These are phyloP conservation scores for Bolboschoenoplectus hybrid DNA, from an alignment of 202 grass and related monocot species.

Conservation along the genomic window DNA sequence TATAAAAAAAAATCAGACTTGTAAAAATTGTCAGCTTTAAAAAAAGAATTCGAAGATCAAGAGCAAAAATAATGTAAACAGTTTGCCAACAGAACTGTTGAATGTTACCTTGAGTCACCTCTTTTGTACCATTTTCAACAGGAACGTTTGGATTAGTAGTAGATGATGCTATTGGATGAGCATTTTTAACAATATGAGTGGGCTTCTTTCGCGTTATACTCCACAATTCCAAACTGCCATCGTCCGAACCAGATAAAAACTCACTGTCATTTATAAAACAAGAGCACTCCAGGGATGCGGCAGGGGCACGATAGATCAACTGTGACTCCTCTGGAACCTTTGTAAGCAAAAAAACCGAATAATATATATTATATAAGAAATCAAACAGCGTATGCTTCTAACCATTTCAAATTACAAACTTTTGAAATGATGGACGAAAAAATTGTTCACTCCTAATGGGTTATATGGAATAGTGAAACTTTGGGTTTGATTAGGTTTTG, in stretches of 20 bases:
- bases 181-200: constrained; percentile 75
- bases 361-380: constrained; percentile 4
- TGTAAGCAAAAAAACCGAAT: constrained; percentile 24
- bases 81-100: constrained; percentile 16
- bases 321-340: constrained; percentile 90
- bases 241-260: constrained; percentile 80
- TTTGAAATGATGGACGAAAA: background rate
- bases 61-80: background rate
- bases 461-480: background rate
- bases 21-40: background rate
- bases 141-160: constrained; percentile 9
- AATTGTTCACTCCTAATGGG: background rate
- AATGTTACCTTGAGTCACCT: constrained; percentile 47
- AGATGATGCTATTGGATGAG: constrained; percentile 48
- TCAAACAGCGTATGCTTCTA: background rate
- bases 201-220: constrained; percentile 79
- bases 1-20: no score
- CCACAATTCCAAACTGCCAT: constrained; percentile 86
- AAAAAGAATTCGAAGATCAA: background rate
- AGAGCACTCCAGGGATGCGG: constrained; percentile 77
- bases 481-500: background rate
- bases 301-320: constrained; percentile 75
- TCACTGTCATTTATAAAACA: constrained; percentile 85
- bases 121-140: constrained; percentile 33
- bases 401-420: constrained; percentile 1